Evolutionary conservation across 768 basidiomycete genomes (phyloP).

Genomic region (Pleurotus djamor): DNA sequence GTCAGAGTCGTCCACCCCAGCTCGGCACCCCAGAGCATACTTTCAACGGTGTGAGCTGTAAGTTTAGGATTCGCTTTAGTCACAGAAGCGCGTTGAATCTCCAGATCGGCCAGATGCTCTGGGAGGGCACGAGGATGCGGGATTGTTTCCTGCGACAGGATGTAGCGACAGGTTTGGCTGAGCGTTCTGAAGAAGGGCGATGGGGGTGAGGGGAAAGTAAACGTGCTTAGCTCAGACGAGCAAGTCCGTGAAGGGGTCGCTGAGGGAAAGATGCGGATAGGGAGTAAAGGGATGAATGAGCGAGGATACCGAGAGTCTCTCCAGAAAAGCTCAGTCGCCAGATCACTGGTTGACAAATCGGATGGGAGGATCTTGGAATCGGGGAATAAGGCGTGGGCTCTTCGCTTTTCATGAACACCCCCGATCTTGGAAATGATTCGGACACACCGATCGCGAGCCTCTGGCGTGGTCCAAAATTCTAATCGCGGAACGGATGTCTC

Average conservation of each 20-base stretch:
- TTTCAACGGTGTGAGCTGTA: constrained; percentile 77
- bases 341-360: constrained; percentile 11
- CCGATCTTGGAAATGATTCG: constrained; percentile 84
- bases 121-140: constrained; percentile 29
- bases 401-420: constrained; percentile 60
- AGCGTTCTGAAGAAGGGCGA: constrained; percentile 47
- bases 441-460: constrained; percentile 70
- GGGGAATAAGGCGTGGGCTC: constrained; percentile 61
- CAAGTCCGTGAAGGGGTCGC: constrained; percentile 11
- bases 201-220: neutral
- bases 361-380: constrained; percentile 6
- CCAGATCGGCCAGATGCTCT: constrained; percentile 4
- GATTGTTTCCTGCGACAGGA: constrained; percentile 47
- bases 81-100: constrained; percentile 49
- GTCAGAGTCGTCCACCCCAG: constrained; percentile 86
- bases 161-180: constrained; percentile 47
- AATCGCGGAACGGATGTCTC: constrained; percentile 21
- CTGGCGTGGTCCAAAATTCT: constrained; percentile 79
- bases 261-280: constrained; percentile 50
- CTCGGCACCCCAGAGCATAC: constrained; percentile 65
- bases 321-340: constrained; percentile 57
- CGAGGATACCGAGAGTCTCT: constrained; percentile 52
- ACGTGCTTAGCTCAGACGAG: neutral
- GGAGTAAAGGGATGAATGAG: constrained; percentile 55
- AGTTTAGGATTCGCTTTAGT: constrained; percentile 56